These are phyloP conservation scores for Alternaria atra DNA, from an alignment of 2,329 filamentous ascomycete genomes.

Conservation along the genomic window DNA sequence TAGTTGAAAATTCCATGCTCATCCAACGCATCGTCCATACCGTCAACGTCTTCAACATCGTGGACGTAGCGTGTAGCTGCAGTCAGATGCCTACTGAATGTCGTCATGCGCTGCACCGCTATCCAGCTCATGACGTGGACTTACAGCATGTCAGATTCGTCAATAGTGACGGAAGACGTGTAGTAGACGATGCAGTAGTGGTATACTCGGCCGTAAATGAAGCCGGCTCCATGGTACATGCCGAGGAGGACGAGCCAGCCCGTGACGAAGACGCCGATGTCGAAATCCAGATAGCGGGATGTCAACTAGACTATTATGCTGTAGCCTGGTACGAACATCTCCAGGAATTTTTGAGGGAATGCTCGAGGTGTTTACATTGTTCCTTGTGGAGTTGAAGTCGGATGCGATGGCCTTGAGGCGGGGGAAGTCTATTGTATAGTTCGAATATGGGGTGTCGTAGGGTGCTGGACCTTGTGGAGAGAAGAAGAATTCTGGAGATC, in stretches of 20 bases:
- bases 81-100: slow-evolving; percentile 51
- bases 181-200: too few relatives aligned
- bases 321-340: slow-evolving; percentile 55
- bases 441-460: too few relatives aligned
- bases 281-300: slow-evolving; percentile 55
- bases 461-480: not conserved
- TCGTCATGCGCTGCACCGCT: not conserved
- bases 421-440: slow-evolving; percentile 33
- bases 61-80: slow-evolving; percentile 46
- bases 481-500: not conserved
- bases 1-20: slow-evolving; percentile 57
- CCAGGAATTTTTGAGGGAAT: slow-evolving; percentile 58
- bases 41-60: slow-evolving; percentile 42
- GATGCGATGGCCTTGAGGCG: slow-evolving; percentile 23
- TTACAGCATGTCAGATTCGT: too few relatives aligned
- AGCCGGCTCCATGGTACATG: slow-evolving; percentile 48
- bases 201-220: slow-evolving; percentile 44
- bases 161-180: too few relatives aligned
- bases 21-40: not conserved
- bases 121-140: too few relatives aligned
- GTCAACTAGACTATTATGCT: slow-evolving; percentile 50
- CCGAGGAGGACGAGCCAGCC: slow-evolving; percentile 54
- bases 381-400: slow-evolving; percentile 11
- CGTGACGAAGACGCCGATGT: slow-evolving; percentile 60
- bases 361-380: slow-evolving; percentile 22